Evolutionary conservation across 2,329 filamentous ascomycete genomes (phyloP), one percentile per base, ranked within the genome.

Genomic region (Aspergillus awamori): DNA sequence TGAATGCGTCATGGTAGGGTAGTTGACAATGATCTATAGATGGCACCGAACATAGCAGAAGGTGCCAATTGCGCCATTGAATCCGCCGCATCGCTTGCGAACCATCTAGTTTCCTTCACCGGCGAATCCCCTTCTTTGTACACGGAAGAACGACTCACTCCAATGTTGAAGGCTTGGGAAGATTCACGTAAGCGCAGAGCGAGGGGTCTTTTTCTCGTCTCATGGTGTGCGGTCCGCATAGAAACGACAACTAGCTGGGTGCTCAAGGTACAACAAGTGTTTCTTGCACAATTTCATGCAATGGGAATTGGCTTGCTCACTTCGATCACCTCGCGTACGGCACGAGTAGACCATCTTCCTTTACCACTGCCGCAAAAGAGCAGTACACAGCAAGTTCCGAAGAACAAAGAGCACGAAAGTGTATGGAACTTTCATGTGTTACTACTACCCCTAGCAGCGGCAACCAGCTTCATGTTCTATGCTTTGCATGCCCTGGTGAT

Each of bases 1-100:
- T 8, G 43, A n/a, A 15, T 17, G 26, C 39, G 30, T 1, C 20
- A 20, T n/a, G 11, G 7, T 39, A 6, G 8, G 39, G 26, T 28
- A 33, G 5, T 5, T 24, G 24, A 11, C 20, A 10, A 55, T 51
- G 8, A 36, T 2, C 4, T 26, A 17, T 8, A 72, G 70, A 67
- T 76, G 70, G 71, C 71, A 13, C 70, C 70, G 1, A 75, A 74
- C 39, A 47, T 66, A 7, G 77, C 76, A 10, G 75, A 77, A 64
- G 77, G 77, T 0, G 77, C 73, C 7, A 79, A 79, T 60, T 68
- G 66, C 30, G 75, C 75, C 3, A 76, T 79, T 13, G 77, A 80
- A 63, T 70, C 68, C 41, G 76, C 72, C 5, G 76, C 75, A 11
- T 69, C 67, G 7, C 63, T 77, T 4, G 71, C 73, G 7, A 77